Evolutionary conservation across 345 rosid species (phyloP).

Genomic region (Raphanus sativus): DNA sequence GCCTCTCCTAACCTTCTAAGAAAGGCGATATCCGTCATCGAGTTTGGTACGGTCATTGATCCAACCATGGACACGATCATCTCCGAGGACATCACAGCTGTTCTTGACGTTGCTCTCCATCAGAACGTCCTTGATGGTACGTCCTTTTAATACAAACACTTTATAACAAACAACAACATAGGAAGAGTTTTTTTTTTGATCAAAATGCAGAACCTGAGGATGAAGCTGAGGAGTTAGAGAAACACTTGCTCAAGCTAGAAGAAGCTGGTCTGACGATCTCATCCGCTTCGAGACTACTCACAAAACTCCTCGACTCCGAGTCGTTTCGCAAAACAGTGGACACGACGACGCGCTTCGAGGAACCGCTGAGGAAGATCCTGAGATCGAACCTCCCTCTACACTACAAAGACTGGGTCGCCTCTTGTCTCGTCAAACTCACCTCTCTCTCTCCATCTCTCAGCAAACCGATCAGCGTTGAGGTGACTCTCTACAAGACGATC

Average conservation of each 20-base stretch:
- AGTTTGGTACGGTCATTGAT: conserved; percentile 49
- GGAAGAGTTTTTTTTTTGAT: not conserved
- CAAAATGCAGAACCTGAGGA: conserved; percentile 51
- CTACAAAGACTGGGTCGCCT: conserved; percentile 75
- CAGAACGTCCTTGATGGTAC: conserved; percentile 64
- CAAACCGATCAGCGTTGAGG: conserved; percentile 60
- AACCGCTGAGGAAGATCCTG: conserved; percentile 36
- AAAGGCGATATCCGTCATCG: conserved; percentile 69
- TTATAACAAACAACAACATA: conserved; percentile 15
- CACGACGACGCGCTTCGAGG: not conserved
- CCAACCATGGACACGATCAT: conserved; percentile 49
- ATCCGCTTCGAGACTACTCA: conserved; percentile 69
- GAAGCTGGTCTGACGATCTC: conserved; percentile 70
- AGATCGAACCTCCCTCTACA: conserved; percentile 41
- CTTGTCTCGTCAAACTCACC: conserved; percentile 69
- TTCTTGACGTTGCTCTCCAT: conserved; percentile 57
- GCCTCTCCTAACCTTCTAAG: conserved; percentile 59
- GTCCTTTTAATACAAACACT: not conserved
- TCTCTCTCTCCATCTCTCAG: conserved; percentile 46
- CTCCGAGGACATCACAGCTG: conserved; percentile 53
- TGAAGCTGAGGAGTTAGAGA: conserved; percentile 56
- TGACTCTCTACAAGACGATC: conserved; percentile 58
- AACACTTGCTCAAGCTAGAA: conserved; percentile 60
- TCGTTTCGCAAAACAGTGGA: conserved; percentile 44
- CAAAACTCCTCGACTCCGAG: conserved; percentile 67